Base-by-base conservation (phyloP, 1,139 yeast genomes). In the Candida sp. region DNA sequence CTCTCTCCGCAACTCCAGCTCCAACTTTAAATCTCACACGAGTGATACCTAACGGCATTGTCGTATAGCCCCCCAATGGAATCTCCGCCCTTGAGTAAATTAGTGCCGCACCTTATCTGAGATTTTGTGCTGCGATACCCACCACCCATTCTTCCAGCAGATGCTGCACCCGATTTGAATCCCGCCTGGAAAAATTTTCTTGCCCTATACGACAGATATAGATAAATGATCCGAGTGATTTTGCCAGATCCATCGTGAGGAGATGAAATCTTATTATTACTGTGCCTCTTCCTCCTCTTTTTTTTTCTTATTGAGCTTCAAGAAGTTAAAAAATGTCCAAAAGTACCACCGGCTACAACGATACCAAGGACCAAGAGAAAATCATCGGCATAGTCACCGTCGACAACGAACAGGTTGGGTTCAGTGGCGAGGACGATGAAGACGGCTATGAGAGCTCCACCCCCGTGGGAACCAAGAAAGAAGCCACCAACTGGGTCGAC, bases 401-500 rank as follows among this genome's bases (percentile, higher is more conserved):
- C 26, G 30, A 38, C 9, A 26, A 26, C n/a, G 45, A 32, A 12
- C 32, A 42, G 7, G n/a, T 31, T 25, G 9, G 30, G 7, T 9
- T 41, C 9, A 26, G 22, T 38, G 42, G 38, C 2, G 42, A 25
- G n/a, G 42, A 28, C 31, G 9, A 28, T 28, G 31, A 28, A 6
- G 31, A 28, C 9, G 31, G 17, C 17, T 17, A 41, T 5, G 43
- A 12, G 17, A 22, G 34, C 30, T 22, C 43, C 34, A 17, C 26
- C 34, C 25, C 28, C 22, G 9, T 17, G 17, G 17, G 17, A 17
- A 17, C 17, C 17, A 17, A 17, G 17, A 32, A 12, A 8, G 26
- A 49, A 39, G 52, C 58, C 6, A 50, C 46, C 2, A 63, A 65
- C 44, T 51, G 64, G 49, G 54, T 74, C 39, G 68, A 73, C 57